phyloP scores from a whole-genome alignment of 2,329 filamentous ascomycete species.

The Paraphaeosphaeria minitans region DNA sequence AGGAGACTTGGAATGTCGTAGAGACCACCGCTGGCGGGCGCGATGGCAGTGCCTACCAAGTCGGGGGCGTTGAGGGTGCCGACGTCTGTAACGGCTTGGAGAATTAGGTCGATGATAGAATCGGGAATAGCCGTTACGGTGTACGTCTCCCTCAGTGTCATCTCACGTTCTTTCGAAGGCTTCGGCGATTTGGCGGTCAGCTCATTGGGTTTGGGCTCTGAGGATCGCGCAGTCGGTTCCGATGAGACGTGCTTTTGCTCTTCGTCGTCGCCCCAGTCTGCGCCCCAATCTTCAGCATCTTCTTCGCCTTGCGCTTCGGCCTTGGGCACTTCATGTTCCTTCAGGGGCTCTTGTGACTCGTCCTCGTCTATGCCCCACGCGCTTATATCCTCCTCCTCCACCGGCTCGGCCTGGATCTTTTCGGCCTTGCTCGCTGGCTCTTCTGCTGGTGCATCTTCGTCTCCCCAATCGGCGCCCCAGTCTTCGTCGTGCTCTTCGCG shows the following conservation, averaged over 20 bases:
- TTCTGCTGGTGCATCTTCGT: constrained; percentile 50
- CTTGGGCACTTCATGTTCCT: constrained; percentile 43
- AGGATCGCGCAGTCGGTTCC: constrained; percentile 22
- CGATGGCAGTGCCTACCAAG: constrained; percentile 59
- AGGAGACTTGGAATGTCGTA: constrained; percentile 74
- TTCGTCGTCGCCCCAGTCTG: constrained; percentile 73
- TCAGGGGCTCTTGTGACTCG: constrained; percentile 23
- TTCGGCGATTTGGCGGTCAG: constrained; percentile 33
- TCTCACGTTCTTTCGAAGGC: constrained; percentile 57
- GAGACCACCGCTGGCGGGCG: constrained; percentile 69
- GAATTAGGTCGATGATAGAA: constrained; percentile 71
- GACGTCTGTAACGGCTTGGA: constrained; percentile 54
- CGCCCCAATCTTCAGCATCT: constrained; percentile 73
- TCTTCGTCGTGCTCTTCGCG: constrained; percentile 59
- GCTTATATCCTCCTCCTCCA: constrained; percentile 55
- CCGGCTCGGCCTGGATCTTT: constrained; percentile 21
- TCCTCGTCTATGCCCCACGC: constrained; percentile 55
- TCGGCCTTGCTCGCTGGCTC: neutral
- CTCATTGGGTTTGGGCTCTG: constrained; percentile 39
- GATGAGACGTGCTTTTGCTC: constrained; percentile 23
- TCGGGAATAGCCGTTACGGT: constrained; percentile 87
- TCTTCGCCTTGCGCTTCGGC: constrained; percentile 38
- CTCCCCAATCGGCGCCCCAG: constrained; percentile 83
- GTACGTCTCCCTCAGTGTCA: constrained; percentile 84
- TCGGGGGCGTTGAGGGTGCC: constrained; percentile 60